A percentile compares a stretch with the other conserved stretches of the same genome.
These are phyloP conservation scores for Misopates orontium DNA, from an alignment of 257 asterid genomes.

Conservation along the genomic window DNA sequence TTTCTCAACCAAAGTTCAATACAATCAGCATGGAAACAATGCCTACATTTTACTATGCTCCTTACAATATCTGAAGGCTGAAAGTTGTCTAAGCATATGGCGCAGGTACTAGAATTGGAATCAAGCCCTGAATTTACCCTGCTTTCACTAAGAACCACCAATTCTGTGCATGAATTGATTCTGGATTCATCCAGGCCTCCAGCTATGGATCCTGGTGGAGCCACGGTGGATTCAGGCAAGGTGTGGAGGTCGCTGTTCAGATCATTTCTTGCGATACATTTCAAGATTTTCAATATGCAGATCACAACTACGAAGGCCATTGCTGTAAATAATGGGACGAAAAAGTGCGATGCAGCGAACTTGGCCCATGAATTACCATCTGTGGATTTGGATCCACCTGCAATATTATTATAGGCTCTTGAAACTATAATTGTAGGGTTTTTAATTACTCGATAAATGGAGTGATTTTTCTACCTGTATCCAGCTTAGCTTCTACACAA, in stretches of 20 bases:
- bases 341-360: constrained; percentile 9
- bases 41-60: constrained; percentile 32
- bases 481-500: constrained; percentile 1
- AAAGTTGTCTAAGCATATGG: constrained; percentile 33
- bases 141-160: constrained; percentile 25
- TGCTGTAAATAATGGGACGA: constrained; percentile 18
- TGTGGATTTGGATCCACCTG: constrained; percentile 13
- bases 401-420: not conserved
- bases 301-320: constrained; percentile 13
- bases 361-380: constrained; percentile 9
- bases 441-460: not conserved
- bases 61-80: constrained; percentile 13
- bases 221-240: not conserved
- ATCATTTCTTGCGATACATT: not conserved
- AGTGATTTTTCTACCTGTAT: constrained; percentile 7
- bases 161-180: constrained; percentile 19
- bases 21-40: constrained; percentile 34
- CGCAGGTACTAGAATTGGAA: constrained; percentile 10
- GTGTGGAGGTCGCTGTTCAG: not conserved
- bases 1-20: constrained; percentile 29
- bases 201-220: not conserved
- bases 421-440: not conserved
- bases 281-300: constrained; percentile 6
- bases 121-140: constrained; percentile 18
- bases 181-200: constrained; percentile 13